Base-by-base conservation (phyloP, 192 early-diverging fungal species). In the Podila epigama region DNA sequence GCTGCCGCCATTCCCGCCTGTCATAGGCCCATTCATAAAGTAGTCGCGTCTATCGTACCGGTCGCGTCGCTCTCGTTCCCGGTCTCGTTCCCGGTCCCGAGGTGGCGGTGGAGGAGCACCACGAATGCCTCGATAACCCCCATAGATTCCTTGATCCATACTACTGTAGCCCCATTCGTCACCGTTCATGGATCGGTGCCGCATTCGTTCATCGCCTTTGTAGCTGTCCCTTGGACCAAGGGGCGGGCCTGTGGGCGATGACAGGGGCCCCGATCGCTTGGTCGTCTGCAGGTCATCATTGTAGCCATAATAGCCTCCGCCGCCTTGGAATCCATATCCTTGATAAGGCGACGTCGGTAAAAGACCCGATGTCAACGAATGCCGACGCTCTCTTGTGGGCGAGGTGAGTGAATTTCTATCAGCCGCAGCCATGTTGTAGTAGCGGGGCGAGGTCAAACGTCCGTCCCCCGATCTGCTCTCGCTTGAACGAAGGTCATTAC, bases 1-100 rank as follows among this genome's bases (percentile, higher is more conserved):
- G 29, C 12, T 60, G 58, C 67, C 51, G 6, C 60, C 67, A 41
- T 70, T 62, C 15, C 31, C 39, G 0, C 70, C 64, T 37, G 31
- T 20, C 5, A 62, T 37, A n/a, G 48, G 18, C 33, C 70, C 63
- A 31, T 44, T 61, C 15, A 25, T 35, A 53, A 68, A 68, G 40
- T 68, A 77, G 5, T 77, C 73, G 18, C 73, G 60, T 52, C 73
- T 29, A 5, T 77, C 73, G 31, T 63, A 77, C 10, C 72, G 72
- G 16, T 75, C 72, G 3, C 73, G 66, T 5, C 41, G 54, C 8
- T 75, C 72, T 10, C 72, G 72, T 15, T 75, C 63, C 28, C 70
- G 56, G 25, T 75, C 71, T 15, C 72, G 58, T 1, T 77, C 73
- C 34, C 73, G 61, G 31, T 77, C 73, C 22, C 73, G 33, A 5